Evolutionary conservation across 2,329 filamentous ascomycete genomes (phyloP).

Genomic region (Incumbomyces lentus): DNA sequence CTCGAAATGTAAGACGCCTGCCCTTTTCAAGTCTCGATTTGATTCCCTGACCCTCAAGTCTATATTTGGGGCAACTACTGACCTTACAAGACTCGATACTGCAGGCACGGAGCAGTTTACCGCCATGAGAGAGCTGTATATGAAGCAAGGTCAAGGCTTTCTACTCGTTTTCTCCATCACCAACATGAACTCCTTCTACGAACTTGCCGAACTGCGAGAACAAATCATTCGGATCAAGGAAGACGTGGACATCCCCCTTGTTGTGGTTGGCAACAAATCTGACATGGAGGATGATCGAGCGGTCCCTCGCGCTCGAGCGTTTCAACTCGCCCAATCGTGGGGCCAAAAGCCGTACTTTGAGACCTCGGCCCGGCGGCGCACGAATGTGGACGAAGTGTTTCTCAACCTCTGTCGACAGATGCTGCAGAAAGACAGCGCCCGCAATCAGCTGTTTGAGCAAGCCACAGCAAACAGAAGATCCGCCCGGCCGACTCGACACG

Average conservation of each 20-base stretch:
- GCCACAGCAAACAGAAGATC: constrained; percentile 26
- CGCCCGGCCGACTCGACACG: constrained; percentile 26
- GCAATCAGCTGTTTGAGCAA: constrained; percentile 26
- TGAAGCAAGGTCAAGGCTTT: constrained; percentile 89
- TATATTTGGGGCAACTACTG: constrained; percentile 1
- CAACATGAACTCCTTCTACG: constrained; percentile 69
- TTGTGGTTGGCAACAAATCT: constrained; percentile 86
- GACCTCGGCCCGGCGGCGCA: constrained; percentile 68
- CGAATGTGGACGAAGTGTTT: constrained; percentile 87
- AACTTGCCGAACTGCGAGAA: constrained; percentile 70
- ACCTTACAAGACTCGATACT: constrained; percentile 59
- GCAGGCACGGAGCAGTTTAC: constrained; percentile 86
- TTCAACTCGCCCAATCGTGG: constrained; percentile 78
- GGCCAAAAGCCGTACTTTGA: constrained; percentile 83
- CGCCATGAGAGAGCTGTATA: constrained; percentile 61
- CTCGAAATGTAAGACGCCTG: constrained; percentile 63
- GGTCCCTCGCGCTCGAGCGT: constrained; percentile 68
- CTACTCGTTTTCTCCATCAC: constrained; percentile 88
- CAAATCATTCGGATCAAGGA: constrained; percentile 89
- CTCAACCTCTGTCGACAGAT: constrained; percentile 75
- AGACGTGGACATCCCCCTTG: constrained; percentile 72
- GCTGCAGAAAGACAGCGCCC: constrained; percentile 54
- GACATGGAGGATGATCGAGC: constrained; percentile 78
- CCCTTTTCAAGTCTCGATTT: background rate
- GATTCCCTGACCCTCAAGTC: background rate